Conservation (phyloP, 78 protist genomes). For the Isochrysis galbana region DNA sequence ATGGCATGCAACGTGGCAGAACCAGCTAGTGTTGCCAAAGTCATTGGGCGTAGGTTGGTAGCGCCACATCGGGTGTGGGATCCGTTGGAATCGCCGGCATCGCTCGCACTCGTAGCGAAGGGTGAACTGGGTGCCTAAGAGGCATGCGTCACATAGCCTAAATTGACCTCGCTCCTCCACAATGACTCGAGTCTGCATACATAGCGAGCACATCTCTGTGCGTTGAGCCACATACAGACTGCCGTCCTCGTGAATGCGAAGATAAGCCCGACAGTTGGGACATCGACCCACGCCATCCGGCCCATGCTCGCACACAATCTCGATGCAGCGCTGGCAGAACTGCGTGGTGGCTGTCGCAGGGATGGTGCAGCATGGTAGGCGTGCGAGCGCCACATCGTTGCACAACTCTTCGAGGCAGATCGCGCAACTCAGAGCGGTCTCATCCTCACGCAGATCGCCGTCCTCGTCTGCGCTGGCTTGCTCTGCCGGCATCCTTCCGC, state of each 20-base stretch:
- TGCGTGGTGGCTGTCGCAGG: neutral
- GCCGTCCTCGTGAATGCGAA: neutral
- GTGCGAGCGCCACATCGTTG: neutral
- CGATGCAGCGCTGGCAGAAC: neutral
- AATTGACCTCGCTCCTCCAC: neutral
- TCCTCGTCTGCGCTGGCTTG: no score
- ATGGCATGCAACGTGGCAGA: neutral
- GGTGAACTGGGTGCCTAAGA: neutral
- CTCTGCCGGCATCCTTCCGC: no score
- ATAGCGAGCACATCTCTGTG: neutral
- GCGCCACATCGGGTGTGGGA: constrained; percentile 23
- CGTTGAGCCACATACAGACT: neutral
- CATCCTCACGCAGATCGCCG: no score
- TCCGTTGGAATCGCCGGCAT: neutral
- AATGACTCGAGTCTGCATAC: neutral
- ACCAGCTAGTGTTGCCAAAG: neutral
- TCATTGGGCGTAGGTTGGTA: neutral
- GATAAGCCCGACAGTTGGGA: neutral
- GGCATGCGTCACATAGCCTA: neutral
- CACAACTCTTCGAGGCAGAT: neutral
- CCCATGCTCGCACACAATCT: neutral
- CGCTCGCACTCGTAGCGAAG: constrained; percentile 17
- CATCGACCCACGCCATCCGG: neutral
- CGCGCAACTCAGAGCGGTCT: no score
- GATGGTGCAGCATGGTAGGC: neutral